phyloP scores from a whole-genome alignment of 805 yeast genomes.

The Cyberlindnera subsufficiens region DNA sequence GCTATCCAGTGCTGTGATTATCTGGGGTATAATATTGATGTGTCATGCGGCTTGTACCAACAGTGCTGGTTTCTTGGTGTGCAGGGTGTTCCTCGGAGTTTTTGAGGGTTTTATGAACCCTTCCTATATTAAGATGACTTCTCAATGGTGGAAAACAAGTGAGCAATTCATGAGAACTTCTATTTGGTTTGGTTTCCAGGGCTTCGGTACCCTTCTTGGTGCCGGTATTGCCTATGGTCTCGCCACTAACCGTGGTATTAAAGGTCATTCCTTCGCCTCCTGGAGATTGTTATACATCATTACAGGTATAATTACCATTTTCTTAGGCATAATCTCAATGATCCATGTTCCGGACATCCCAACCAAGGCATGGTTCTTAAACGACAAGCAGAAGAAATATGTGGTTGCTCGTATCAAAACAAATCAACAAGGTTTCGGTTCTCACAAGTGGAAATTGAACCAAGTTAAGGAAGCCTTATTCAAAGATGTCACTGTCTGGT shows the following conservation, averaged over 20 bases:
- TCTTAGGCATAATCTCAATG: slow-evolving; percentile 40
- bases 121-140: slow-evolving; percentile 45
- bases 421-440: slow-evolving; percentile 56
- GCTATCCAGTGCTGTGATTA: slow-evolving; percentile 38
- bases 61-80: slow-evolving; percentile 34
- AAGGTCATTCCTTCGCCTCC: slow-evolving; percentile 35
- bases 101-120: slow-evolving; percentile 52
- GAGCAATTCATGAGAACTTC: slow-evolving; percentile 39
- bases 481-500: slow-evolving; percentile 43
- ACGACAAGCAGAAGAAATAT: slow-evolving; percentile 37
- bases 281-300: slow-evolving; percentile 61
- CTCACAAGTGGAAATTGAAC: slow-evolving; percentile 42
- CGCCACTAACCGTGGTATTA: slow-evolving; percentile 26
- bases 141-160: slow-evolving; percentile 48
- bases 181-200: slow-evolving; percentile 40
- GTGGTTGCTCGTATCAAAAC: slow-evolving; percentile 46
- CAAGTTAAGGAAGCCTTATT: slow-evolving; percentile 46
- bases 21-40: slow-evolving; percentile 56
- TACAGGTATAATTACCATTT: slow-evolving; percentile 53
- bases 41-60: slow-evolving; percentile 42
- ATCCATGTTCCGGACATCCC: slow-evolving; percentile 55
- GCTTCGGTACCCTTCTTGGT: slow-evolving; percentile 43
- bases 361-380: slow-evolving; percentile 39
- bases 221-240: slow-evolving; percentile 52
- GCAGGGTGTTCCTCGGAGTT: slow-evolving; percentile 44